phyloP scores from a whole-genome alignment of 345 rosid species.

The Cochlearia excelsa region DNA sequence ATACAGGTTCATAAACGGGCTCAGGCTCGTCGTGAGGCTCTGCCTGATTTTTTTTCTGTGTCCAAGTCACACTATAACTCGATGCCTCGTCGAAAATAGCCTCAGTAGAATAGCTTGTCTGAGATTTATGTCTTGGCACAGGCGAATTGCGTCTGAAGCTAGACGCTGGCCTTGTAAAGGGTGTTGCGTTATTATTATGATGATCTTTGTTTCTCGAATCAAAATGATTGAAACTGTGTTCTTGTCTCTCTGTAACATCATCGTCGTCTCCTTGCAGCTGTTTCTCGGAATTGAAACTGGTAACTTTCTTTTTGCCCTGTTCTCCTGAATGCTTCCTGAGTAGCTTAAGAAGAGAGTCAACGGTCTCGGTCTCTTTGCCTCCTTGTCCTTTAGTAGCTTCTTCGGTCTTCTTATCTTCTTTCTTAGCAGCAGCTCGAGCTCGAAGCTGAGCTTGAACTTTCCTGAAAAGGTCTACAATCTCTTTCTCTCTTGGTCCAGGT shows the following conservation, averaged over 20 bases:
- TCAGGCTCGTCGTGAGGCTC: constrained; percentile 28
- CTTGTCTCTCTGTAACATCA: constrained; percentile 27
- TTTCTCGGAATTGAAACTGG: constrained; percentile 32
- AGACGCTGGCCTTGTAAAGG: constrained; percentile 61
- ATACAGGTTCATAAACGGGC: constrained; percentile 28
- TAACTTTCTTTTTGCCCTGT: constrained; percentile 48
- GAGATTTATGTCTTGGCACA: constrained; percentile 50
- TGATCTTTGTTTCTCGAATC: constrained; percentile 33
- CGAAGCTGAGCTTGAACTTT: constrained; percentile 88
- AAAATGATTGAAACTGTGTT: constrained; percentile 33
- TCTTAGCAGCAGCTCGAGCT: constrained; percentile 67
- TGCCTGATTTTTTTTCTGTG: too few relatives aligned
- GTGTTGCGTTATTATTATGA: constrained; percentile 19
- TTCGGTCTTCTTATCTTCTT: constrained; percentile 58
- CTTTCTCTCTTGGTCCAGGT: constrained; percentile 72
- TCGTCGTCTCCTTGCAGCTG: constrained; percentile 28
- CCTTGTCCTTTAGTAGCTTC: constrained; percentile 46
- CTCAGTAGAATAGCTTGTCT: constrained; percentile 45
- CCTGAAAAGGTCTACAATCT: constrained; percentile 79
- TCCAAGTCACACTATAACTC: constrained; percentile 9
- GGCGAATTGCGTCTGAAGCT: constrained; percentile 69
- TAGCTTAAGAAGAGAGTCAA: constrained; percentile 61
- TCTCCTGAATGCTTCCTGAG: constrained; percentile 73
- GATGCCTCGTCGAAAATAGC: constrained; percentile 38
- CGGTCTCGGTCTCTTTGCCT: constrained; percentile 66